Conservation (phyloP, 2,329 filamentous ascomycete species). For the Lachnellula hyalina region DNA sequence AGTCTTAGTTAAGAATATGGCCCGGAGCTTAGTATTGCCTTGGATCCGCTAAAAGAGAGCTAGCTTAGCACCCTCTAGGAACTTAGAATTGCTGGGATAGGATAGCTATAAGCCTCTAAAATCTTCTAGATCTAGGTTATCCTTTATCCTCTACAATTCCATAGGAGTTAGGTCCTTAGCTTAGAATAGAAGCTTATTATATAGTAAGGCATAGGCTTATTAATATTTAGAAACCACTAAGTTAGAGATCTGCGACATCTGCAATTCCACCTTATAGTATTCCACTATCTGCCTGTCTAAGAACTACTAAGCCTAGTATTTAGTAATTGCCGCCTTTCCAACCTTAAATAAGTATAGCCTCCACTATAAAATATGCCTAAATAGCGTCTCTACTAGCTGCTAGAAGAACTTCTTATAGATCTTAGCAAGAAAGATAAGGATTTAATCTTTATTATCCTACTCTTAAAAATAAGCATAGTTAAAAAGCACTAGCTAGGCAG, state of each 20-base stretch:
- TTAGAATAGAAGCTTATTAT: neutral
- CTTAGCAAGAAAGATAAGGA: constrained; percentile 7
- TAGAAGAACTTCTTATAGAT: constrained; percentile 13
- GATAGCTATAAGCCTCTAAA: neutral
- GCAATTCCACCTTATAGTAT: constrained; percentile 8
- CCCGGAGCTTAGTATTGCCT: neutral
- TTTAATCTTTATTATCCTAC: constrained; percentile 13
- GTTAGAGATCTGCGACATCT: constrained; percentile 7
- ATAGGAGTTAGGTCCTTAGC: neutral
- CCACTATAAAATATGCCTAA: constrained; percentile 14
- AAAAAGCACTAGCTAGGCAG: constrained; percentile 7
- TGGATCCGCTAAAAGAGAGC: neutral
- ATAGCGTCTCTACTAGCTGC: constrained; percentile 9
- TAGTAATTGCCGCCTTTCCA: no score
- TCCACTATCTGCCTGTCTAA: constrained; percentile 8
- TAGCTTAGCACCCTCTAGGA: neutral
- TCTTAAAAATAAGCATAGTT: constrained; percentile 9
- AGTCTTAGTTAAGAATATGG: neutral
- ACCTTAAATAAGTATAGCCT: constrained; percentile 3
- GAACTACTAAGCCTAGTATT: neutral
- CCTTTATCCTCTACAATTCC: neutral
- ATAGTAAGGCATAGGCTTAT: constrained; percentile 4
- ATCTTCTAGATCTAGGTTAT: neutral
- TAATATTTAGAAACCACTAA: constrained; percentile 10
- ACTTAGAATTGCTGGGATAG: neutral